A percentile compares a stretch with the other conserved stretches of the same genome.
These are phyloP conservation scores for Hyparrhenia diplandra DNA, from an alignment of 176 grass and related monocot genomes.

Conservation along the genomic window DNA sequence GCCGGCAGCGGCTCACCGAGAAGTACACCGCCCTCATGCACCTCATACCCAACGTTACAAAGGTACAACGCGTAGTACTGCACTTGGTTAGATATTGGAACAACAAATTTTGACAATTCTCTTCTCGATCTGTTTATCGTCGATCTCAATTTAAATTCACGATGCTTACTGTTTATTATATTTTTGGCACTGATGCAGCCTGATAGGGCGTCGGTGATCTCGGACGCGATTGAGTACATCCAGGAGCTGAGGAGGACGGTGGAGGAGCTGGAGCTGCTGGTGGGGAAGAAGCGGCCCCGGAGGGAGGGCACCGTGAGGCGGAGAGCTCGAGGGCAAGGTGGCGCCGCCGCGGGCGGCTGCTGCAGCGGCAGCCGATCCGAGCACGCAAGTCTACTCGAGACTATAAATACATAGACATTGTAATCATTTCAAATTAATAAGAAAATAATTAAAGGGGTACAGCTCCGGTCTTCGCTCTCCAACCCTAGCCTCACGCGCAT, in stretches of 20 bases:
- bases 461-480: too few relatives aligned
- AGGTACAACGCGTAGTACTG: conserved; percentile 12
- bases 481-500: too few relatives aligned
- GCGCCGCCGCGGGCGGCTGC: too few relatives aligned
- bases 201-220: conserved; percentile 62
- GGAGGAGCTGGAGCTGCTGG: conserved; percentile 60
- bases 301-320: too few relatives aligned
- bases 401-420: too few relatives aligned
- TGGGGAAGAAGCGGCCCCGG: conserved; percentile 53
- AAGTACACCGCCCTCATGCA: conserved; percentile 62
- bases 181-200: conserved; percentile 25
- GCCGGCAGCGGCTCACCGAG: conserved; percentile 55
- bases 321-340: too few relatives aligned
- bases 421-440: too few relatives aligned
- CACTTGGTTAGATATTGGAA: not conserved
- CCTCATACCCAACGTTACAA: conserved; percentile 70
- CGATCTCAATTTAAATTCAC: not conserved
- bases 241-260: conserved; percentile 69
- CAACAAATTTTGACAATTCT: not conserved
- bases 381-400: too few relatives aligned
- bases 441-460: too few relatives aligned
- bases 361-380: too few relatives aligned
- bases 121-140: not conserved
- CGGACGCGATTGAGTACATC: conserved; percentile 80
- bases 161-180: not conserved